Percentiles rank a stretch among this genome's conserved stretches.
phyloP scores from a whole-genome alignment of 179 eudicot species.

The Beta macrorhiza region DNA sequence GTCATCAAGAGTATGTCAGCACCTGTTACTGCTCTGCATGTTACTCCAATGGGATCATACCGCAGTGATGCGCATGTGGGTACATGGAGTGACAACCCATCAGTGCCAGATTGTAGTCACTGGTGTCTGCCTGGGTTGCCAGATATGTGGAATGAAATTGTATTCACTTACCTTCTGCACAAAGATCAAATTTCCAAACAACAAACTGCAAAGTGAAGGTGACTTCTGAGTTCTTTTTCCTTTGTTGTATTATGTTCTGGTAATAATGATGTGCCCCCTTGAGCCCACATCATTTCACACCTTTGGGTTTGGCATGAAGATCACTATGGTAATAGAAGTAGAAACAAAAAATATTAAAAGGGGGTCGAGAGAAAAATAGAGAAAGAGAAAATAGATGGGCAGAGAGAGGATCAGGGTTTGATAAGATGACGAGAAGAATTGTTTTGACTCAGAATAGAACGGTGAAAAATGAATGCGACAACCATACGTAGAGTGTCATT shows the following conservation, averaged over 20 bases:
- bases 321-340: too few species aligned
- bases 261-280: background rate
- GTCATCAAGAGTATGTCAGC: constrained; percentile 43
- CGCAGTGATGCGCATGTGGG: constrained; percentile 56
- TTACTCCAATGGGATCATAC: constrained; percentile 50
- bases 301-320: too few species aligned
- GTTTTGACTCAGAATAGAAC: too few species aligned
- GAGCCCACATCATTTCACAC: too few species aligned
- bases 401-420: too few species aligned
- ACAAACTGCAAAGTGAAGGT: constrained; percentile 31
- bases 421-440: too few species aligned
- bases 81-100: constrained; percentile 40
- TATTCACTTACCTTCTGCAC: constrained; percentile 41
- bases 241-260: background rate
- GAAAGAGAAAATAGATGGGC: too few species aligned
- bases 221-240: background rate
- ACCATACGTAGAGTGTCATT: too few species aligned
- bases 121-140: constrained; percentile 56
- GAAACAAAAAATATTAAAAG: too few species aligned
- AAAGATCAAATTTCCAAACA: constrained; percentile 31
- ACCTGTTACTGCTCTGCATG: constrained; percentile 43
- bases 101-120: constrained; percentile 47
- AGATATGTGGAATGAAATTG: constrained; percentile 50
- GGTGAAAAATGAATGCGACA: too few species aligned
- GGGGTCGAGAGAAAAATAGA: too few species aligned